A percentile compares a stretch with the other conserved stretches of the same genome.
Conservation (phyloP, 805 yeast genomes). For the Jamesozyma gamospora region DNA sequence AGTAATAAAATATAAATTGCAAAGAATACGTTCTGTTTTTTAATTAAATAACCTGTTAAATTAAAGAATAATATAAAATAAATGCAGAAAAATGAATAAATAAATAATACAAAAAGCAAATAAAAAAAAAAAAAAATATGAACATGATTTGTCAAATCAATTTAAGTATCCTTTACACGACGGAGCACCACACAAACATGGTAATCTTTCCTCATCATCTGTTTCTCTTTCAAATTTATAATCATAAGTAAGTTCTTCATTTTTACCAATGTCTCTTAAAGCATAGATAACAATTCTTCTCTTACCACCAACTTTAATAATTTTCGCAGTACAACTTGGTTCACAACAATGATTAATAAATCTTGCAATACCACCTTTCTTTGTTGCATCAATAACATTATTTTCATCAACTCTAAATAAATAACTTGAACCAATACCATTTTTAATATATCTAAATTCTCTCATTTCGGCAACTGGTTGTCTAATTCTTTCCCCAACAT, state of each 20-base stretch:
- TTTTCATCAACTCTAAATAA: slow-evolving; percentile 87
- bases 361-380: slow-evolving; percentile 93
- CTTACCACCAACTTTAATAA: slow-evolving; percentile 87
- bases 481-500: slow-evolving; percentile 89
- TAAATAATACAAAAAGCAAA: too few relatives aligned
- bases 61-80: too few relatives aligned
- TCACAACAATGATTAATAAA: slow-evolving; percentile 96
- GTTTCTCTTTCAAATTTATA: slow-evolving; percentile 90
- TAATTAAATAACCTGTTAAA: too few relatives aligned
- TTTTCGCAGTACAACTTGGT: slow-evolving; percentile 95
- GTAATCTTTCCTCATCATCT: slow-evolving; percentile 76
- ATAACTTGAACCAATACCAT: slow-evolving; percentile 94
- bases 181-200: slow-evolving; percentile 91
- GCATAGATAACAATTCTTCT: slow-evolving; percentile 94
- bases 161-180: slow-evolving; percentile 90
- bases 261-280: slow-evolving; percentile 71
- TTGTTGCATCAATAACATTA: slow-evolving; percentile 94
- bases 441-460: slow-evolving; percentile 72
- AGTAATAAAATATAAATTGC: too few relatives aligned
- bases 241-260: slow-evolving; percentile 91
- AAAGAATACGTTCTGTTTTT: too few relatives aligned
- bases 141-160: slow-evolving; percentile 19
- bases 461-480: slow-evolving; percentile 92
- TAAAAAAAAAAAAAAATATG: too few relatives aligned
- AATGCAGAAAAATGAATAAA: too few relatives aligned